Conservation (phyloP, 169 alveolate species). For the Besnoitia besnoiti region DNA sequence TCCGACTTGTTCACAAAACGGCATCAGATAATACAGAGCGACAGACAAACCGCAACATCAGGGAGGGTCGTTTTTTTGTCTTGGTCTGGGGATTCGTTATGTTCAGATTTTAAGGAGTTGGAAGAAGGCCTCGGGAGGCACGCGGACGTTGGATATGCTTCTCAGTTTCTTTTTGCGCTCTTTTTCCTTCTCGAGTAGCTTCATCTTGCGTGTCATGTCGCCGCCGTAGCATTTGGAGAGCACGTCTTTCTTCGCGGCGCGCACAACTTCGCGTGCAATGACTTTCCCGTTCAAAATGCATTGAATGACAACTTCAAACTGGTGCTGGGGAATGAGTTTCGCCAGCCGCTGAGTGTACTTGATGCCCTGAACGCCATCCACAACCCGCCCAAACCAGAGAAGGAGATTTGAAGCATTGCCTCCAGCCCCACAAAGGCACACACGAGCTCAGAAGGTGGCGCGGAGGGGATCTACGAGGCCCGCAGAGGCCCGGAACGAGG, state of each 20-base stretch:
- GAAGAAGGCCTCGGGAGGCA: conserved; percentile 64
- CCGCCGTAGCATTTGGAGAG: conserved; percentile 94
- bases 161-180: conserved; percentile 77
- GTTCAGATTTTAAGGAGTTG: conserved; percentile 57
- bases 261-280: conserved; percentile 86
- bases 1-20: no score
- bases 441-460: no score
- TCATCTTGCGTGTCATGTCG: conserved; percentile 91
- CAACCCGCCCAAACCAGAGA: no score
- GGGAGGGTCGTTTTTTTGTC: no score
- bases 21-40: no score
- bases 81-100: no score
- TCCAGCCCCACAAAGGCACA: neutral
- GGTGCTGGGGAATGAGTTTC: conserved; percentile 88
- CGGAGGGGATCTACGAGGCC: no score
- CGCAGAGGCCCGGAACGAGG: no score
- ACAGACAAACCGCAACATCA: no score
- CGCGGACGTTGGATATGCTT: conserved; percentile 49
- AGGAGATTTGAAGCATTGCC: neutral
- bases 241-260: conserved; percentile 91
- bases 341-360: conserved; percentile 67
- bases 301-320: conserved; percentile 88
- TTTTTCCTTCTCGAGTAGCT: conserved; percentile 90
- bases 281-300: conserved; percentile 86
- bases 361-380: conserved; percentile 27